A percentile compares a stretch with the other conserved stretches of the same genome.
Evolutionary conservation across 345 rosid genomes (phyloP).

Genomic region (Camelina neglecta): DNA sequence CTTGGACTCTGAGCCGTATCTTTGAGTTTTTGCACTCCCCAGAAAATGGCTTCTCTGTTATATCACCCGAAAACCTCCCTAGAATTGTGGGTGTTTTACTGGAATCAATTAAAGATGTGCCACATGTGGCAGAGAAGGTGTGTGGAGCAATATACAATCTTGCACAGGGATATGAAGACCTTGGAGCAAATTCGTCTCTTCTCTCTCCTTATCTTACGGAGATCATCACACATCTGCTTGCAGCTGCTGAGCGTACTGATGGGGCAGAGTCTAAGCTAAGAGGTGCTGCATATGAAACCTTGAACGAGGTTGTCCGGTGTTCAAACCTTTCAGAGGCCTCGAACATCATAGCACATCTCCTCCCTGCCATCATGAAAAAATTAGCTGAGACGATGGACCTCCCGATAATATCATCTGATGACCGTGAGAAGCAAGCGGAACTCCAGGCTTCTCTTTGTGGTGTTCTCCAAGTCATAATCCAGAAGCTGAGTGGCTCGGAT

Average conservation of each 20-base stretch:
- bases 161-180: conserved; percentile 90
- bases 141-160: conserved; percentile 95
- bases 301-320: conserved; percentile 90
- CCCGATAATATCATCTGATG: conserved; percentile 72
- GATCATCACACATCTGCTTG: conserved; percentile 65
- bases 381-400: conserved; percentile 74
- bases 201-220: conserved; percentile 72
- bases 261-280: conserved; percentile 77
- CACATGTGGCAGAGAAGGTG: conserved; percentile 86
- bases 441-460: conserved; percentile 92
- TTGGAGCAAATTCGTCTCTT: conserved; percentile 64
- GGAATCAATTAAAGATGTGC: conserved; percentile 78
- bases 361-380: conserved; percentile 76
- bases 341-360: conserved; percentile 67
- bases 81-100: conserved; percentile 63
- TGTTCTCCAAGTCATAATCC: conserved; percentile 92
- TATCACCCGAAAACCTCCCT: conserved; percentile 69
- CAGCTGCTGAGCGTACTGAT: conserved; percentile 78
- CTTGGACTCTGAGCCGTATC: conserved; percentile 90
- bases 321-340: conserved; percentile 72
- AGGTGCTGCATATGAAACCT: conserved; percentile 82
- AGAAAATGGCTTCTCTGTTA: conserved; percentile 67
- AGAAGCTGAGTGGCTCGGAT: conserved; percentile 74
- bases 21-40: conserved; percentile 91
- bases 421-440: conserved; percentile 91